phyloP scores from a whole-genome alignment of 345 rosid species.

The Anastatica hierochuntica region DNA sequence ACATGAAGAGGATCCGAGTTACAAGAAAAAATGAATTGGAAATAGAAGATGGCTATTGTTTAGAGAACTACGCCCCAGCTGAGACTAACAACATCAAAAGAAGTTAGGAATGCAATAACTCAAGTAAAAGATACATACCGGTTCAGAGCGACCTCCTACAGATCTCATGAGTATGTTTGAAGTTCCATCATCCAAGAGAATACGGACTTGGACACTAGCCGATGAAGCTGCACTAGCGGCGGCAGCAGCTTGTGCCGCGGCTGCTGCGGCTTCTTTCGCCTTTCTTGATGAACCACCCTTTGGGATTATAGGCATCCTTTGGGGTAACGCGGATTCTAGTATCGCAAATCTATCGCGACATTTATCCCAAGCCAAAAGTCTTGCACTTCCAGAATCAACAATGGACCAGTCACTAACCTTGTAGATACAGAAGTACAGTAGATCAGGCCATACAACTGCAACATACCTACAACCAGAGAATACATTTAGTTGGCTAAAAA shows the following conservation, averaged over 20 bases:
- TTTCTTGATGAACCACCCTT: conserved; percentile 85
- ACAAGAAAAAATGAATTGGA: neutral
- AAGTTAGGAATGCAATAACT: conserved; percentile 6
- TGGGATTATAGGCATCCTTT: conserved; percentile 77
- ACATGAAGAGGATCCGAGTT: neutral
- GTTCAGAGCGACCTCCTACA: conserved; percentile 82
- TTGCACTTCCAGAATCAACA: conserved; percentile 97
- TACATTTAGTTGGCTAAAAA: conserved; percentile 11
- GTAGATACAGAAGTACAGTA: conserved; percentile 86
- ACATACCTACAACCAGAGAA: conserved; percentile 65
- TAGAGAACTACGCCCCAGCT: neutral
- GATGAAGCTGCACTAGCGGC: conserved; percentile 93
- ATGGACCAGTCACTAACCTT: conserved; percentile 92
- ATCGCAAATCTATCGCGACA: conserved; percentile 92
- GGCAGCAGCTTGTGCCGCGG: conserved; percentile 93
- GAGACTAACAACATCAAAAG: neutral
- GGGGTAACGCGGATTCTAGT: conserved; percentile 70
- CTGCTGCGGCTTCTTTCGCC: conserved; percentile 97
- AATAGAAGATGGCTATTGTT: neutral
- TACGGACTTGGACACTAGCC: conserved; percentile 96
- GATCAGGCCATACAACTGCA: conserved; percentile 95
- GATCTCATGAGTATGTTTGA: conserved; percentile 96
- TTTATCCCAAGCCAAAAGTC: conserved; percentile 94
- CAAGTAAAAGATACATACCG: conserved; percentile 42
- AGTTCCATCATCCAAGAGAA: conserved; percentile 96